These are phyloP conservation scores for Coemansia guatemalensis DNA, from an alignment of 192 early-diverging fungal genomes.

Conservation along the genomic window DNA sequence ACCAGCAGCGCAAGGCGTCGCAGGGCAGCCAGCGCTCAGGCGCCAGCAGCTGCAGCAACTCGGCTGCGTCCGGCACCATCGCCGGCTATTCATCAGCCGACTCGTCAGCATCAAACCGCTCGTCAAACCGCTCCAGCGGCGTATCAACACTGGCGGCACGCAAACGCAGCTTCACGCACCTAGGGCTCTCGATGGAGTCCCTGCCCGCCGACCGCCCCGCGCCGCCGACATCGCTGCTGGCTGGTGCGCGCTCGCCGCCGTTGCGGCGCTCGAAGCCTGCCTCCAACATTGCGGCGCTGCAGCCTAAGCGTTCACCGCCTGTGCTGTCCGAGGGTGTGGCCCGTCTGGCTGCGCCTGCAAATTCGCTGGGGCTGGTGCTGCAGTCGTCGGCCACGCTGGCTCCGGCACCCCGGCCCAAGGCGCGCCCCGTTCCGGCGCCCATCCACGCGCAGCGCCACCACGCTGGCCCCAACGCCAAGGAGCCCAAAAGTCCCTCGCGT, in stretches of 20 bases:
- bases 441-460: conserved; percentile 52
- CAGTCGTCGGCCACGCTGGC: conserved; percentile 22
- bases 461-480: conserved; percentile 24
- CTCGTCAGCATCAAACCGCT: conserved; percentile 20
- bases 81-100: conserved; percentile 17
- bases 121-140: conserved; percentile 23
- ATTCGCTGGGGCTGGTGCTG: conserved; percentile 49
- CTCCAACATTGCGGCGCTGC: conserved; percentile 25
- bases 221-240: conserved; percentile 9
- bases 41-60: conserved; percentile 15
- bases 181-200: conserved; percentile 52
- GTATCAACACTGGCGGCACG: conserved; percentile 45
- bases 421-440: conserved; percentile 28
- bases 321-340: conserved; percentile 25
- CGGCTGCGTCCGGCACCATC: conserved; percentile 18
- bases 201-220: conserved; percentile 11
- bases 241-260: conserved; percentile 18
- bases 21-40: conserved; percentile 44
- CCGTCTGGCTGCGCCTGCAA: conserved; percentile 37
- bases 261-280: conserved; percentile 43
- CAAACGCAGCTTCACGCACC: conserved; percentile 55
- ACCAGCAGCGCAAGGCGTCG: conserved; percentile 42
- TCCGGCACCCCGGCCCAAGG: conserved; percentile 11
- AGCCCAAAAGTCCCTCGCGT: conserved; percentile 43
- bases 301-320: conserved; percentile 23